Conservation (phyloP, 306 rosid species). For the Styphnolobium japonicum region DNA sequence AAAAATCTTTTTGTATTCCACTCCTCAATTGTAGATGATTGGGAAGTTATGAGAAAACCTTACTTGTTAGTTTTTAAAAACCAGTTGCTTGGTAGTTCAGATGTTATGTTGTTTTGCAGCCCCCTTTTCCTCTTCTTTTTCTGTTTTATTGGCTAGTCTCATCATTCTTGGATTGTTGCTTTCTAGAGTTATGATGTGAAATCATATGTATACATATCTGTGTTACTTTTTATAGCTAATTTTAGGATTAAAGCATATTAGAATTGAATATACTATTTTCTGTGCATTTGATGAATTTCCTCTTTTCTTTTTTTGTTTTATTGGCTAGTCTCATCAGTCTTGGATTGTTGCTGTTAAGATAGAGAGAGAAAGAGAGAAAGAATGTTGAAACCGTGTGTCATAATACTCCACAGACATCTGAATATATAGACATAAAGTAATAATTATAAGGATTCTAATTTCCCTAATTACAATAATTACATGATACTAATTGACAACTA, state of each 20-base stretch:
- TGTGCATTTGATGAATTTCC: background rate
- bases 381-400: too few relatives aligned
- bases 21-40: background rate
- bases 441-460: too few relatives aligned
- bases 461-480: too few relatives aligned
- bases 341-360: background rate
- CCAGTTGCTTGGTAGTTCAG: background rate
- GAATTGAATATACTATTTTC: background rate
- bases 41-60: background rate
- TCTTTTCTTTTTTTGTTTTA: background rate
- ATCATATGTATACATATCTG: background rate
- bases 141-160: background rate
- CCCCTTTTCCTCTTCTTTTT: background rate
- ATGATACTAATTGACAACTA: too few relatives aligned
- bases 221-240: background rate
- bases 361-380: too few relatives aligned
- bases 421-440: too few relatives aligned
- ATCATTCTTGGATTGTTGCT: constrained; percentile 7
- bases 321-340: background rate
- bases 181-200: background rate
- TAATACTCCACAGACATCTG: too few relatives aligned
- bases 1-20: background rate
- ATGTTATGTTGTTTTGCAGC: background rate
- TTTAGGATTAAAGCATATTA: background rate
- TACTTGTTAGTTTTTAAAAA: background rate